Base-by-base conservation (phyloP, 2,329 filamentous ascomycete genomes). In the Colletotrichum spaethianum region DNA sequence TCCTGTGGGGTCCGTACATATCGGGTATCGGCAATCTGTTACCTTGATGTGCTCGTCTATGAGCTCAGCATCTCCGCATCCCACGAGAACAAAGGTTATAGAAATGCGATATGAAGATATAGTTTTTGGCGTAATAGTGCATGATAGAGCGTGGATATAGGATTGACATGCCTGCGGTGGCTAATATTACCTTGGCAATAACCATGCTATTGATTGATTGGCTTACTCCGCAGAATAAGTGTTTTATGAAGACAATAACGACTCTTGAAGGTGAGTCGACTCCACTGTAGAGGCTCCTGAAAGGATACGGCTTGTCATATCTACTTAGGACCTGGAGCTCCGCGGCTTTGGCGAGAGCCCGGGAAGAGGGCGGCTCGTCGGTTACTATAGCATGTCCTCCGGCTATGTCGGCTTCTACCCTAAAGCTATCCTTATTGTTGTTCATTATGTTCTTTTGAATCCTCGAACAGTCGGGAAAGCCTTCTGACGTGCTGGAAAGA, bases 191-290 rank as follows among this genome's bases (percentile, higher is more conserved):
- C 4, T 31, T 4, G 18, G 20, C n/a, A 8, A 6, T 4, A 0
- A 4, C 11, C 26, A 2, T 11, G 2, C n/a, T 16, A 12, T 38
- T 2, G 11, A 38, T 33, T 56, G 8, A 12, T 38, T 2, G 11
- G 26, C 53, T 56, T 38, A 56, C 53, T 7, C 53, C 53, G 33
- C 53, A 56, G 18, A 16, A 56, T 5, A 56, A 56, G 14, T 56
- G 31, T 16, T 20, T 2, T 26, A 56, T 56, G 33, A 56, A 56
- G 20, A 56, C 33, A 23, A 56, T 12, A 6, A 56, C 53, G 11
- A 56, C 53, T 26, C 33, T 56, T 2, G 53, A 56, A 16, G 8
- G 23, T 16, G 53, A 7, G 1, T 38, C 7, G 4, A 2, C 8
- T 3, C 33, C 53, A 4, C 18, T 23, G 6, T 16, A 56, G 8